Evolutionary conservation across 768 basidiomycete genomes (phyloP), one percentile per base, ranked within the genome.

Genomic region (Favolaschia claudopus): DNA sequence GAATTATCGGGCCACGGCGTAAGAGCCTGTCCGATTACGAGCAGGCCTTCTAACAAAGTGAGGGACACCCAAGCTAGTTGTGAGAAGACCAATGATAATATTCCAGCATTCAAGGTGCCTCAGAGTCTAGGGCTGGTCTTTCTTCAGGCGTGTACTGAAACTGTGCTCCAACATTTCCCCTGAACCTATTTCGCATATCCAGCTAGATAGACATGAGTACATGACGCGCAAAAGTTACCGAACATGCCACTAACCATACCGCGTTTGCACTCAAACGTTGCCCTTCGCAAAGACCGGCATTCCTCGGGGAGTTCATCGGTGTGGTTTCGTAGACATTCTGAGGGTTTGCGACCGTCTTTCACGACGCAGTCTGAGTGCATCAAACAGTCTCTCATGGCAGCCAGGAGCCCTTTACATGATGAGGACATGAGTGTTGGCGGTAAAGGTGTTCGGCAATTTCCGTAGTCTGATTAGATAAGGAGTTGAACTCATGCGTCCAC

Each of bases 251-350:
- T 57, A 57, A 93, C 93, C 91, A 93, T 91, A 38, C 89, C 92
- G 57, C 93, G 82, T 74, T 96, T 96, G 77, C 95, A 96, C 64
- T 96, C 92, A 65, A 91, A 95, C 1, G 91, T 88, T 12, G 92
- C 92, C 72, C 86, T 87, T 48, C 95, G 82, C 52, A 96, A 76
- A 25, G 86, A 82, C 70, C 86, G 85, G 71, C 95, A 96, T 66
- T 89, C 82, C 65, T 91, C 87, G 2, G 95, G 93, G 24, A 96
- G 81, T 62, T 93, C 89, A 51, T 88, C 78, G 22, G 74, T 76
- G 73, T 95, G 91, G 25, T 91, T 70, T 66, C 83, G 86, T 44
- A 96, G 81, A 74, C 95, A 96, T 29, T 92, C 90, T 0, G 93
- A 94, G 7, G 95, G 95, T n/a, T 91, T 79, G 51, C 79, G 75